phyloP scores from a whole-genome alignment of 345 rosid species.

The Hirschfeldia incana region DNA sequence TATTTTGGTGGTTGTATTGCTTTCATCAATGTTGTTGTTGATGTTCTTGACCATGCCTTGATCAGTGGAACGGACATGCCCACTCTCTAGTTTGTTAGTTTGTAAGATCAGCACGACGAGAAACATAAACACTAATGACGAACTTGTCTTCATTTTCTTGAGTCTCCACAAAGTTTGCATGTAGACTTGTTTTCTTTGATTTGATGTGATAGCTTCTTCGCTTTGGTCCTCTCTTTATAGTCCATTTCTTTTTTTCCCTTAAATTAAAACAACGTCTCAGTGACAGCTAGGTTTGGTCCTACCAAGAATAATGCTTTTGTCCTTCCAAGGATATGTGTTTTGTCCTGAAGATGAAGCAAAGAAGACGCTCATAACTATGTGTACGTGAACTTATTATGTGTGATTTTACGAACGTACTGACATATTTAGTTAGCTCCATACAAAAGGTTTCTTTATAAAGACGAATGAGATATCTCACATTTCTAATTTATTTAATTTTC shows the following conservation, averaged over 20 bases:
- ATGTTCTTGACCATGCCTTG: constrained; percentile 24
- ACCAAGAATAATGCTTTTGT: neutral
- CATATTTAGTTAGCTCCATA: constrained; percentile 12
- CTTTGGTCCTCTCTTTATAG: constrained; percentile 32
- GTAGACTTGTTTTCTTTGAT: constrained; percentile 6
- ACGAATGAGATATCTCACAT: neutral
- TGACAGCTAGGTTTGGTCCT: constrained; percentile 34
- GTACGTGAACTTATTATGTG: constrained; percentile 11
- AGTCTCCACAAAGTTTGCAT: constrained; percentile 10
- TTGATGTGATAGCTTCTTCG: constrained; percentile 27
- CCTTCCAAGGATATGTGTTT: neutral
- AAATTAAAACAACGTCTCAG: neutral
- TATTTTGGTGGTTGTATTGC: constrained; percentile 27
- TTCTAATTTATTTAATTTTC: neutral
- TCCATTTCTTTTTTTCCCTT: neutral
- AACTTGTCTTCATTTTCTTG: constrained; percentile 29
- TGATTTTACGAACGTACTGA: neutral
- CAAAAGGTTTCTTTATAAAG: constrained; percentile 4
- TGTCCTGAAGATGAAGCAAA: neutral
- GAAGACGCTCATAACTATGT: constrained; percentile 7
- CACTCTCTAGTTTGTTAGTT: constrained; percentile 27
- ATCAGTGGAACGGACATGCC: constrained; percentile 18
- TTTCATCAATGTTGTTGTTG: neutral
- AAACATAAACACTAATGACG: constrained; percentile 18
- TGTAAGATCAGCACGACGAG: constrained; percentile 25